Conservation (phyloP, 2,329 filamentous ascomycete species). For the Boeremia exigua region DNA sequence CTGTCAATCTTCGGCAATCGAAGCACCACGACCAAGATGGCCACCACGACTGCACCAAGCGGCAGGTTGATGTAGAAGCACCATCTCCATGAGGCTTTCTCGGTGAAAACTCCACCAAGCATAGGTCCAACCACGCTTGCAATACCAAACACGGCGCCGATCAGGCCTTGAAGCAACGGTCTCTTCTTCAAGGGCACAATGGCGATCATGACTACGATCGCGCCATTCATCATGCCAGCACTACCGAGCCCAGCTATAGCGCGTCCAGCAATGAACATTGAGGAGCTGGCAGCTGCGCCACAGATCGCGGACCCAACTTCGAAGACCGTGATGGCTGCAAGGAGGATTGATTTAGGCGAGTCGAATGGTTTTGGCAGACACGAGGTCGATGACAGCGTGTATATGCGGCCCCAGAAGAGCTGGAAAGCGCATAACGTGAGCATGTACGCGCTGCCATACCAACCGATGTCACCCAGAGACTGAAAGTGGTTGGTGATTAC, state of each 20-base stretch:
- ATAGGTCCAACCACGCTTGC: slow-evolving; percentile 30
- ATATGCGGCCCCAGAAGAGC: slow-evolving; percentile 54
- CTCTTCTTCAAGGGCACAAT: slow-evolving; percentile 49
- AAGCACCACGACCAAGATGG: slow-evolving; percentile 47
- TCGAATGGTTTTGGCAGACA: slow-evolving; percentile 24
- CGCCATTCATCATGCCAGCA: slow-evolving; percentile 54
- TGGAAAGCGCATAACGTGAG: slow-evolving; percentile 53
- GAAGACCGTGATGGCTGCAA: slow-evolving; percentile 48
- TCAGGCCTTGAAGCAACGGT: slow-evolving; percentile 51
- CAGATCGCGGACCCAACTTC: slow-evolving; percentile 49
- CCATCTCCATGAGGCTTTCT: slow-evolving; percentile 65
- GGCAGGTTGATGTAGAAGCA: slow-evolving; percentile 38
- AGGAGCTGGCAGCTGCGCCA: slow-evolving; percentile 49
- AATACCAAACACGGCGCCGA: slow-evolving; percentile 52
- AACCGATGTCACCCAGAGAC: slow-evolving; percentile 27
- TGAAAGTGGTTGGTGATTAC: slow-evolving; percentile 29
- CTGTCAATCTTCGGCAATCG: slow-evolving; percentile 7
- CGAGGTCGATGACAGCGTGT: slow-evolving; percentile 42
- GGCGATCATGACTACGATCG: slow-evolving; percentile 46
- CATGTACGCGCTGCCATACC: slow-evolving; percentile 46
- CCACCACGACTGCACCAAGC: slow-evolving; percentile 18
- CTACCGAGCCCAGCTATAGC: slow-evolving; percentile 54
- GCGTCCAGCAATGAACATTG: slow-evolving; percentile 54
- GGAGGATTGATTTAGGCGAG: slow-evolving; percentile 44
- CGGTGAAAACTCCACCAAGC: slow-evolving; percentile 55